Base-by-base conservation (phyloP, 495 filamentous ascomycete species). In the Lophiotrema nucula region DNA sequence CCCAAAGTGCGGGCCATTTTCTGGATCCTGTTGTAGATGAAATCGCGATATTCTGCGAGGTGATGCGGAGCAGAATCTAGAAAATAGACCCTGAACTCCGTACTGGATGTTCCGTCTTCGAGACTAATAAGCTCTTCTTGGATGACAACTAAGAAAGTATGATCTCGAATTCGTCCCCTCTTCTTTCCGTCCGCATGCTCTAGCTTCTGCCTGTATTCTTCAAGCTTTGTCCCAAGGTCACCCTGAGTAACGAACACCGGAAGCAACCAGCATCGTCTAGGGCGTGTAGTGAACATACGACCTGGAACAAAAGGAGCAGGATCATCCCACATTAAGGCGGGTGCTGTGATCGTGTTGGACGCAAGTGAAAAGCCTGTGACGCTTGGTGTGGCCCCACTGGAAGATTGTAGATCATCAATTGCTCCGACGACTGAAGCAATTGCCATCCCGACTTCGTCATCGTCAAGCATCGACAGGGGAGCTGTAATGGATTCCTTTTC, bases 361-460 rank as follows among this genome's bases (percentile, higher is more conserved):
- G n/a, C n/a, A n/a, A n/a, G n/a, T n/a, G n/a, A n/a, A n/a, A n/a
- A n/a, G n/a, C n/a, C n/a, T n/a, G n/a, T n/a, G n/a, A n/a, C n/a
- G n/a, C n/a, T n/a, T n/a, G n/a, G n/a, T n/a, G n/a, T n/a, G n/a
- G n/a, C n/a, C n/a, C n/a, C n/a, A n/a, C n/a, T n/a, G n/a, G n/a
- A n/a, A n/a, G n/a, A n/a, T n/a, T n/a, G n/a, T n/a, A n/a, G n/a
- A n/a, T 18, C 25, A 35, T 46, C 38, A 11, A 60, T 60, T 4
- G 56, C 38, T 28, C 25, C 23, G 4, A 60, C 22, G 4, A 60
- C 56, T 6, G 48, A 46, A 35, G 56, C 37, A 2, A 60, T 60
- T n/a, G 47, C 35, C 3, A 39, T 13, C n/a, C 38, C 22, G n/a
- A 60, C 23, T 21, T 46, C 8, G 21, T 53, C 39, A 21, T 60